Conservation (phyloP, 1,284 basidiomycete genomes). For the Peniophora sp. region DNA sequence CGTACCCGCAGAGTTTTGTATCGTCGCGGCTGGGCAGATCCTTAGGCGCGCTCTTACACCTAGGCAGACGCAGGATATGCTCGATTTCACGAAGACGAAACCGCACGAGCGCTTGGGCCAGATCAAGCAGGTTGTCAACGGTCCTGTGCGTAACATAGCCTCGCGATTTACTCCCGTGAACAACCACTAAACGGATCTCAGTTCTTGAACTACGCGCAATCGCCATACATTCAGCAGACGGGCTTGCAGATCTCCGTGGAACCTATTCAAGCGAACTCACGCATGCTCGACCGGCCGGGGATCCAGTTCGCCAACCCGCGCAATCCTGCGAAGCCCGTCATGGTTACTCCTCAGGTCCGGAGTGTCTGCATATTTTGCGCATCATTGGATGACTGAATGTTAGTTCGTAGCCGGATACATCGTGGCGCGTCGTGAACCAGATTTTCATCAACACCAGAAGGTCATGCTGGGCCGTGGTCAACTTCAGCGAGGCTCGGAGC, state of each 20-base stretch:
- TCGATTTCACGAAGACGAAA: constrained; percentile 33
- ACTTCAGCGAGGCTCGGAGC: too few species aligned
- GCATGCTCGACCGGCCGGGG: constrained; percentile 20
- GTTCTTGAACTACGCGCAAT: constrained; percentile 22
- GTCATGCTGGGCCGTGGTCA: too few species aligned
- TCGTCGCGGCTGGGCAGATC: constrained; percentile 36
- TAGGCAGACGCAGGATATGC: constrained; percentile 26
- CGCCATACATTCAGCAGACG: constrained; percentile 24
- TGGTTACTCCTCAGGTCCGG: too few species aligned
- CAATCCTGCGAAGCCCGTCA: too few species aligned
- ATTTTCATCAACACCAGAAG: too few species aligned
- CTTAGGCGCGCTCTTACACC: constrained; percentile 37
- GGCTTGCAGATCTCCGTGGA: constrained; percentile 19
- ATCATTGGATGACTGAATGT: too few species aligned
- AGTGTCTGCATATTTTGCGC: too few species aligned
- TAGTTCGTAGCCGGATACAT: too few species aligned
- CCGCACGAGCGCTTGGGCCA: constrained; percentile 27
- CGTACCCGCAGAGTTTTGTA: constrained; percentile 42
- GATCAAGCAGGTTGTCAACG: constrained; percentile 25
- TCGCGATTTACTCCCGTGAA: not conserved
- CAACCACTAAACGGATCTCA: constrained; percentile 3
- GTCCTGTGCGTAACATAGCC: constrained; percentile 15
- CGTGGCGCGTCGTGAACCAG: too few species aligned
- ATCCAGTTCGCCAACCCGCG: too few species aligned
- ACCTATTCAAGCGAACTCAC: constrained; percentile 18